Evolutionary conservation across 345 rosid genomes (phyloP), one percentile per base, ranked within the genome.

Genomic region (Alliaria petiolata): DNA sequence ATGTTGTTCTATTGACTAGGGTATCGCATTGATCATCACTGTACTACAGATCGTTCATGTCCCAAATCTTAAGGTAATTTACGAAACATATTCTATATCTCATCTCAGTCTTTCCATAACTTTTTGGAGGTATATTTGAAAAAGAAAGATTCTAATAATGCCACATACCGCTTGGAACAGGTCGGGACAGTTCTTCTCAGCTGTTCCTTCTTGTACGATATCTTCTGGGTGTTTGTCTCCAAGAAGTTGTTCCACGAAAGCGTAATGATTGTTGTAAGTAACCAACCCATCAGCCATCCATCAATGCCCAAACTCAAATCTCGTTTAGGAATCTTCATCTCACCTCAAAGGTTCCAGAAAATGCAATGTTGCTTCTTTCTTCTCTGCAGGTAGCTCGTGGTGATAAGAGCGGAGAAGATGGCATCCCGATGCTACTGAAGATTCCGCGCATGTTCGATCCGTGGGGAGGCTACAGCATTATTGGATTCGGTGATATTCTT

Each of bases 391-490:
- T 95, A 63, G 99, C 99, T 54, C 96, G 97, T 39, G 99, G 98
- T 39, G 96, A 95, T 81, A 84, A 62, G 75, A 92, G 96, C 40
- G 98, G 98, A 61, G 92, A 92, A 82, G 98, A 95, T 80, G 98
- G 99, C 39, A 95, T 95, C 39, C 99, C 99, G 2, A 92, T 95
- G 99, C 83, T 95, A 73, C 74, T 95, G 71, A 95, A 95, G 80
- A 92, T 92, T 60, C 99, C 99, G 0, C 91, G 97, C 47, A 76
- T 95, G 90, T 92, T 87, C 55, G 99, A 95, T 83, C 99, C 98
- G 0, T 95, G 99, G 99, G 99, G 99, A 30, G 99, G 99, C 65
- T 95, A 84, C 83, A 92, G 98, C 79, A 87, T 95, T 74, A 92
- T 95, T 51, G 98, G 99, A 69, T 95, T 95, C 36, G 99, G 98